Percentiles rank a stretch among this genome's conserved stretches.
Conservation (phyloP, 2,329 filamentous ascomycete species). For the Ceratocystis diversiconidia region DNA sequence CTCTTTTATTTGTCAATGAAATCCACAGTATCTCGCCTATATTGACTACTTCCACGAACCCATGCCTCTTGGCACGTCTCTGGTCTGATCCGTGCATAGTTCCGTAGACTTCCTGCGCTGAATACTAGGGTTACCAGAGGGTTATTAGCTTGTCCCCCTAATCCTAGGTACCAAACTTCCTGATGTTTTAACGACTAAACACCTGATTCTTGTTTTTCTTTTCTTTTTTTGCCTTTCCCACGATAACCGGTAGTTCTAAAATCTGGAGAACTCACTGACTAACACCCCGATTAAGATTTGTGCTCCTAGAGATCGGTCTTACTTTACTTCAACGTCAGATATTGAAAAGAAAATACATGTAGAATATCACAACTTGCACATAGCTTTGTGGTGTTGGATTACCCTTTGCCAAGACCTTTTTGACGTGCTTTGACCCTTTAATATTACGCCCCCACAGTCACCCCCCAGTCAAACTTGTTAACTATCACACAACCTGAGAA, state of each 20-base stretch:
- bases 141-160: neutral
- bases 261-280: neutral
- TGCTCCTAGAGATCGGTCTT: neutral
- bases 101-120: neutral
- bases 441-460: neutral
- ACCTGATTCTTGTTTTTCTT: neutral
- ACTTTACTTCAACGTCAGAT: neutral
- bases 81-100: neutral
- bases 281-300: neutral
- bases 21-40: neutral
- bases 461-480: neutral
- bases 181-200: neutral
- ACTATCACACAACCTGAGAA: neutral
- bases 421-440: constrained; percentile 4
- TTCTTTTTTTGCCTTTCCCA: too few relatives aligned
- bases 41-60: neutral
- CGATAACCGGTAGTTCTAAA: too few relatives aligned
- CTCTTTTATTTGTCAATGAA: neutral
- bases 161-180: neutral
- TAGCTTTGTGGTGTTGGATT: too few relatives aligned
- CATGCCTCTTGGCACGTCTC: neutral
- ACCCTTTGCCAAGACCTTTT: neutral
- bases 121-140: neutral
- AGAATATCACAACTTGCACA: neutral
- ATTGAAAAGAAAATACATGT: neutral